phyloP scores from a whole-genome alignment of 139 green algal genomes.

The Zygnema cylindricum region DNA sequence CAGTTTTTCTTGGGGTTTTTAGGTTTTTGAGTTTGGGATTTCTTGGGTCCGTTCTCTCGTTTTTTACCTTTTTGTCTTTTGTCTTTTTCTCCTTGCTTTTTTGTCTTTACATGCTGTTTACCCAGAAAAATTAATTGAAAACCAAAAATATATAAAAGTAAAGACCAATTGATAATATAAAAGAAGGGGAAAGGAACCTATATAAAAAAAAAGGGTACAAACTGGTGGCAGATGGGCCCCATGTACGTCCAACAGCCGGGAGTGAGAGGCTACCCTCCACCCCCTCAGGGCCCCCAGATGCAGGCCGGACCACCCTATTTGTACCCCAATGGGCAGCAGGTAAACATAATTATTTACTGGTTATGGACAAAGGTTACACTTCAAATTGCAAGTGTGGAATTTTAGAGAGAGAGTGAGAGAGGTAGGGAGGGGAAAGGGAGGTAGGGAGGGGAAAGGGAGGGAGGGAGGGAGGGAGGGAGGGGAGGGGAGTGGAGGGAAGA shows the following conservation, averaged over 20 bases:
- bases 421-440: no score
- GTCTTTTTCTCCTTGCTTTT: neutral
- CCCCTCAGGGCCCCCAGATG: slow-evolving; percentile 4
- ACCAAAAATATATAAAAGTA: neutral
- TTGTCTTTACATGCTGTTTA: neutral
- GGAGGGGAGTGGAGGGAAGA: no score
- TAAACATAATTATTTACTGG: neutral
- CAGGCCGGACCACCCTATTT: slow-evolving; percentile 15
- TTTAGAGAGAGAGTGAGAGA: no score
- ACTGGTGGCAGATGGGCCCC: neutral
- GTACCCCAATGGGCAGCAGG: slow-evolving; percentile 15
- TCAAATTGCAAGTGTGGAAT: no score
- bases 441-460: no score
- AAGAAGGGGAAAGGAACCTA: neutral
- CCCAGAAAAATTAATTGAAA: neutral
- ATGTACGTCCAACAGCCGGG: slow-evolving; percentile 11
- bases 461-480: no score
- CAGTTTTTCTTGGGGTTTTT: no score
- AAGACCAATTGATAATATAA: neutral
- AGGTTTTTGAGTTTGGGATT: neutral
- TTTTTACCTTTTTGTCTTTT: neutral
- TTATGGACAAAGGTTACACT: no score
- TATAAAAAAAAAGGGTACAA: no score
- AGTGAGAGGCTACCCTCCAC: slow-evolving; percentile 20
- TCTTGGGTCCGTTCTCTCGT: neutral